Percentiles rank a stretch among this genome's conserved stretches.
phyloP scores from a whole-genome alignment of 2,329 filamentous ascomycete genomes.

The Sarocladiaceae sp. region DNA sequence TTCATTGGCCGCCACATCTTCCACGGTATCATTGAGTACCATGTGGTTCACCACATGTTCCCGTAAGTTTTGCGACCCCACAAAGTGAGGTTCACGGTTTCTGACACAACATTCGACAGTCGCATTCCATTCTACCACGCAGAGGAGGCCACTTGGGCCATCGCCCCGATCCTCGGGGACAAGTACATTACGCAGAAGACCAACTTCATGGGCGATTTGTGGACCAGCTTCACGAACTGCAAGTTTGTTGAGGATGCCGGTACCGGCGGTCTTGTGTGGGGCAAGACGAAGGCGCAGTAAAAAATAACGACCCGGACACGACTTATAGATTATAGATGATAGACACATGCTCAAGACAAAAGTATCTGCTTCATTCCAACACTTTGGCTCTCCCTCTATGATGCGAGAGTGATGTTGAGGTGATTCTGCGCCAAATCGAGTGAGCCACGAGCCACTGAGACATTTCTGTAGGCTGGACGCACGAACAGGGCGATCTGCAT shows the following conservation, averaged over 20 bases:
- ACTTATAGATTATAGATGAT: too few relatives aligned
- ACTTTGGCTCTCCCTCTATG: too few relatives aligned
- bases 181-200: conserved; percentile 61
- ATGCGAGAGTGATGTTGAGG: too few relatives aligned
- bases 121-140: conserved; percentile 39
- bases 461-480: too few relatives aligned
- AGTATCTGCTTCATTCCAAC: too few relatives aligned
- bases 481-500: too few relatives aligned
- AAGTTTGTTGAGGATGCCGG: conserved; percentile 11
- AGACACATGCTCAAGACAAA: too few relatives aligned
- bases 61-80: conserved; percentile 20
- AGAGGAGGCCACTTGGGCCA: conserved; percentile 49
- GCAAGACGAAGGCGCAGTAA: background rate
- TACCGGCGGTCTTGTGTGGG: background rate
- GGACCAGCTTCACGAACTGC: conserved; percentile 11
- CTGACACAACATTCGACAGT: background rate
- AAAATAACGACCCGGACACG: too few relatives aligned
- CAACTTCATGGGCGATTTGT: conserved; percentile 13
- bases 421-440: too few relatives aligned
- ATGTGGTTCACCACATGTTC: conserved; percentile 57
- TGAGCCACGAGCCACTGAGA: too few relatives aligned
- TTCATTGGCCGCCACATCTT: conserved; percentile 56
- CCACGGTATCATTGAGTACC: conserved; percentile 55
- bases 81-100: background rate
- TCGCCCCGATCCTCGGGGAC: conserved; percentile 84